These are phyloP conservation scores for Lathyrus aphaca DNA, from an alignment of 306 rosid genomes.

Conservation along the genomic window DNA sequence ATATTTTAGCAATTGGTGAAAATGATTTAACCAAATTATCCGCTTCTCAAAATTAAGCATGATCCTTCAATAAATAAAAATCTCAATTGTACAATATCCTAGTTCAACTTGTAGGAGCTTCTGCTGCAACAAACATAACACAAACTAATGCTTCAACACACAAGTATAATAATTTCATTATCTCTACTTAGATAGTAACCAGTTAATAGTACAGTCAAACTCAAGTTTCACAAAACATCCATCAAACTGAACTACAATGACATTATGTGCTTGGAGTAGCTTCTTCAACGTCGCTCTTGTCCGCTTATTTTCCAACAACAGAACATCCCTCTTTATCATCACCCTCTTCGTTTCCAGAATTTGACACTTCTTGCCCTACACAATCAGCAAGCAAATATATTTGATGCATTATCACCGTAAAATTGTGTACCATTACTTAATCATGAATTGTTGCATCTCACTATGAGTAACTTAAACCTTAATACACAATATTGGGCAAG, in stretches of 20 bases:
- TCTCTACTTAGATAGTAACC: slow-evolving; percentile 39
- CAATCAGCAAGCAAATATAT: neutral
- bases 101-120: slow-evolving; percentile 20
- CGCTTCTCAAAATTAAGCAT: neutral
- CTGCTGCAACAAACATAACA: neutral
- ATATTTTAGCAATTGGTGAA: no score
- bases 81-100: slow-evolving; percentile 44
- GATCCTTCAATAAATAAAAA: slow-evolving; percentile 20
- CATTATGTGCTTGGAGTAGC: slow-evolving; percentile 62
- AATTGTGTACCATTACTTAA: neutral
- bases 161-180: slow-evolving; percentile 20
- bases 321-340: slow-evolving; percentile 29
- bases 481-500: no score
- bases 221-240: slow-evolving; percentile 38
- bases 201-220: slow-evolving; percentile 30
- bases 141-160: no score
- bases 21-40: no score
- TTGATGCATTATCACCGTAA: neutral
- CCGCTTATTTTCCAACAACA: neutral
- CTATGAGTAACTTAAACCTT: no score
- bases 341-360: slow-evolving; percentile 49
- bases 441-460: neutral
- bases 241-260: slow-evolving; percentile 30
- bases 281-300: slow-evolving; percentile 41
- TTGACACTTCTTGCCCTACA: slow-evolving; percentile 62